Conservation (phyloP, 495 filamentous ascomycete species). For the Hypoxylon fragiforme region DNA sequence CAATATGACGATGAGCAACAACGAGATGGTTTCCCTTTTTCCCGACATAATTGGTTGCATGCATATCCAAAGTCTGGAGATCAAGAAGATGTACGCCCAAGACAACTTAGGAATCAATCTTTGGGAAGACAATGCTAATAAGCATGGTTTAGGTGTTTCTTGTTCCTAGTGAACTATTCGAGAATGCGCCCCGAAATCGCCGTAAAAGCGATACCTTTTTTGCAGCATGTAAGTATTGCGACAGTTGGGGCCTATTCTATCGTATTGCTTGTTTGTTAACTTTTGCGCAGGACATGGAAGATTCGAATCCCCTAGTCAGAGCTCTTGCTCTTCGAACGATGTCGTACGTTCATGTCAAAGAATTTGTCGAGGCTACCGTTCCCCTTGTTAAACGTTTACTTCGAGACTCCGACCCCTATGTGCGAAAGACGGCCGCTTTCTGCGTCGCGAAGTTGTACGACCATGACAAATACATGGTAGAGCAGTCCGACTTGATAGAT, state of each 20-base stretch:
- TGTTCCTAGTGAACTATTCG: slow-evolving; percentile 96
- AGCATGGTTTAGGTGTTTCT: slow-evolving; percentile 75
- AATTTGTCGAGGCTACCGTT: slow-evolving; percentile 92
- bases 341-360: slow-evolving; percentile 94
- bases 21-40: slow-evolving; percentile 98
- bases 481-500: slow-evolving; percentile 89
- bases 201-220: slow-evolving; percentile 84
- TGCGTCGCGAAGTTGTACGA: slow-evolving; percentile 98
- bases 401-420: slow-evolving; percentile 89
- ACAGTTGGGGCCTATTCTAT: not conserved
- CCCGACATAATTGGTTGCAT: slow-evolving; percentile 95
- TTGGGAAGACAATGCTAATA: slow-evolving; percentile 31
- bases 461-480: slow-evolving; percentile 88
- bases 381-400: slow-evolving; percentile 81
- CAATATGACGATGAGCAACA: slow-evolving; percentile 99
- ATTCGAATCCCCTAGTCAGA: slow-evolving; percentile 88
- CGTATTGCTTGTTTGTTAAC: slow-evolving; percentile 15
- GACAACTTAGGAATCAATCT: not conserved
- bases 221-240: slow-evolving; percentile 68
- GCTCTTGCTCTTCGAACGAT: slow-evolving; percentile 93
- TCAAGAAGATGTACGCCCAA: slow-evolving; percentile 93
- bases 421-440: slow-evolving; percentile 95
- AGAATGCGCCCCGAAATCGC: slow-evolving; percentile 93
- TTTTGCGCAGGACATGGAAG: slow-evolving; percentile 79
- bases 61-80: slow-evolving; percentile 90